Evolutionary conservation across 2,329 filamentous ascomycete species (phyloP), one percentile per base, ranked within the genome.

Genomic region (Pseudogymnoascus sp.): DNA sequence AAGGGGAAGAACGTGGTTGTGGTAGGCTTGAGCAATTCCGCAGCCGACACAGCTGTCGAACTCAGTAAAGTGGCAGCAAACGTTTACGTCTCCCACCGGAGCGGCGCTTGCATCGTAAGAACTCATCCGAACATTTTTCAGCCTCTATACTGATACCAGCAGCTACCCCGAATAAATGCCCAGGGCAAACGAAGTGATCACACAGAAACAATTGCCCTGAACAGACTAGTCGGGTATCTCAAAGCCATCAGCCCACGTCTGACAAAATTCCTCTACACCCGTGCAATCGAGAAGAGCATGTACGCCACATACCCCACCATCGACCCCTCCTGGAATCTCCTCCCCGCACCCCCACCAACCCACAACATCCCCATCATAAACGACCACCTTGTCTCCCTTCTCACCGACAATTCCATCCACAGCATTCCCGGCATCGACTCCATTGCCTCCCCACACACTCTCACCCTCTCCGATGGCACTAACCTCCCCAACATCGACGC

Each of bases 1-100:
- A 71, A 73, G 11, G 75, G 70, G 6, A 77, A 79, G 65, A 77
- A 70, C 9, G 76, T 81, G 1, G 63, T 81, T 0, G 70, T 82
- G 0, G 70, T 81, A 2, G 79, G 79, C 5, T 67, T 80, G 26
- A 75, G 76, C 15, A 77, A 75, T 53, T 79, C 76, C 0, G 69
- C 72, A 0, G 73, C 71, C 19, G 76, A 78, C 62, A 67, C 75
- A 3, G 70, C 75, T 10, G 71, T 75, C 1, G 69, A 70, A 4
- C 69, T 80, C 4, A 68, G 73, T 0, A 70, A 71, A 0, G 68
- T 75, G 7, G 75, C 75, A 0, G 67, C 72, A 3, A 75, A 77
- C 38, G 70, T 79, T 3, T 80, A 76, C 69, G 66, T 78, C 9
- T 77, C 78, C 7, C 78, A 79, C 42, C 74, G 75, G 0, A 73